These are phyloP conservation scores for Saccharomycopsis selenospora DNA, from an alignment of 805 yeast species.

Conservation along the genomic window DNA sequence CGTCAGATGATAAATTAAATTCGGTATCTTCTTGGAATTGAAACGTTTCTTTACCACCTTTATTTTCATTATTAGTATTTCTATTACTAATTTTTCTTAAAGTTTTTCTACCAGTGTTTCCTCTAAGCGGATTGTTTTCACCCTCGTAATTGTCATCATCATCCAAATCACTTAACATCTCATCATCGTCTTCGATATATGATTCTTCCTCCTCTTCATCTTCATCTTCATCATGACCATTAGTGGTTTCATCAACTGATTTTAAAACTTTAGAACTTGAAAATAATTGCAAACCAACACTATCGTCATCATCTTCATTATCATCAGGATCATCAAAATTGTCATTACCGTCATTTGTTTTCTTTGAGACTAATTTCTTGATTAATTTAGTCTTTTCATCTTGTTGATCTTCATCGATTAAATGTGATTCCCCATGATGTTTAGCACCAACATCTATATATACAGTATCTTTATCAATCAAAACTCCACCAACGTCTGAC, in stretches of 20 bases:
- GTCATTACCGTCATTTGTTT: conserved; percentile 1
- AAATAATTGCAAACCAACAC: conserved; percentile 17
- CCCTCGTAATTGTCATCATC: conserved; percentile 33
- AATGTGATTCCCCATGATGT: conserved; percentile 25
- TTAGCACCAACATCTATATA: conserved; percentile 69
- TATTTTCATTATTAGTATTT: conserved; percentile 38
- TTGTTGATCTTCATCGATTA: conserved; percentile 16
- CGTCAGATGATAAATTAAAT: conserved; percentile 34
- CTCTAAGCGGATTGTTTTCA: conserved; percentile 33
- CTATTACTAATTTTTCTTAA: conserved; percentile 26
- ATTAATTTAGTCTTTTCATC: conserved; percentile 15
- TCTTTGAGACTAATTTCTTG: conserved; percentile 13
- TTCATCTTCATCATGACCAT: conserved; percentile 13
- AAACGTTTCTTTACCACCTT: conserved; percentile 31
- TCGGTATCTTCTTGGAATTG: conserved; percentile 49
- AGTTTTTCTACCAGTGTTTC: conserved; percentile 32
- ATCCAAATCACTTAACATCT: conserved; percentile 35
- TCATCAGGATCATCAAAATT: too few relatives aligned
- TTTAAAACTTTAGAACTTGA: conserved; percentile 14
- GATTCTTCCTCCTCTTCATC: conserved; percentile 28
- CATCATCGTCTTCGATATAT: conserved; percentile 39
- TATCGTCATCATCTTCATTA: conserved; percentile 19
- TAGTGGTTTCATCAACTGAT: background rate
- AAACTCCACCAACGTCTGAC: conserved; percentile 99
- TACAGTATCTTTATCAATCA: conserved; percentile 96